phyloP scores from a whole-genome alignment of 768 basidiomycete genomes.

The Lepiota brunneoincarnata region DNA sequence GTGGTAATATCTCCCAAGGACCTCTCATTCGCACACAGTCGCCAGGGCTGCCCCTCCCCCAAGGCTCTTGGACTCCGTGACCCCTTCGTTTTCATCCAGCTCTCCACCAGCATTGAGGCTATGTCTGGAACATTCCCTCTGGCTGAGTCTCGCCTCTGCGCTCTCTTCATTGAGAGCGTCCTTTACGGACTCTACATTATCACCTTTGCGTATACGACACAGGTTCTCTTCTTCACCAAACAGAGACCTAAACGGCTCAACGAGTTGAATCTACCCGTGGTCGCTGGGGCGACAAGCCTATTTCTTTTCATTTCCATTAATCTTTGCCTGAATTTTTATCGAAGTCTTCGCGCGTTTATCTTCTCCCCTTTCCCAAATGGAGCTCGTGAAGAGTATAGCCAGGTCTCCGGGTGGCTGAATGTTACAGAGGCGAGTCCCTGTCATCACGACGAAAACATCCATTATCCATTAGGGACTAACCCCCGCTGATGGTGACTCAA shows the following conservation, averaged over 20 bases:
- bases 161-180: slow-evolving; percentile 3
- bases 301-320: neutral
- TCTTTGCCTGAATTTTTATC: slow-evolving; percentile 2
- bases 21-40: no score
- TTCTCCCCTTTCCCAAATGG: neutral
- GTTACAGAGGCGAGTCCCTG: neutral
- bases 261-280: slow-evolving; percentile 3
- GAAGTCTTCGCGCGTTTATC: slow-evolving; percentile 2
- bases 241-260: neutral
- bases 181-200: slow-evolving; percentile 9
- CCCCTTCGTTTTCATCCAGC: no score
- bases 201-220: neutral
- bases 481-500: no score
- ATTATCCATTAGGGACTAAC: no score
- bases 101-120: neutral
- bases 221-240: slow-evolving; percentile 3
- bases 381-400: neutral
- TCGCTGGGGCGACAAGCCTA: slow-evolving; percentile 2
- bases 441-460: no score
- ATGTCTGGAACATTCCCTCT: slow-evolving; percentile 3
- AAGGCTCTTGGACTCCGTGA: no score
- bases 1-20: no score
- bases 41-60: no score
- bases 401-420: slow-evolving; percentile 3
- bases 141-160: slow-evolving; percentile 4